A percentile compares a stretch with the other conserved stretches of the same genome.
These are phyloP conservation scores for Plenodomus biglobosus DNA, from an alignment of 2,329 filamentous ascomycete species.

Conservation along the genomic window DNA sequence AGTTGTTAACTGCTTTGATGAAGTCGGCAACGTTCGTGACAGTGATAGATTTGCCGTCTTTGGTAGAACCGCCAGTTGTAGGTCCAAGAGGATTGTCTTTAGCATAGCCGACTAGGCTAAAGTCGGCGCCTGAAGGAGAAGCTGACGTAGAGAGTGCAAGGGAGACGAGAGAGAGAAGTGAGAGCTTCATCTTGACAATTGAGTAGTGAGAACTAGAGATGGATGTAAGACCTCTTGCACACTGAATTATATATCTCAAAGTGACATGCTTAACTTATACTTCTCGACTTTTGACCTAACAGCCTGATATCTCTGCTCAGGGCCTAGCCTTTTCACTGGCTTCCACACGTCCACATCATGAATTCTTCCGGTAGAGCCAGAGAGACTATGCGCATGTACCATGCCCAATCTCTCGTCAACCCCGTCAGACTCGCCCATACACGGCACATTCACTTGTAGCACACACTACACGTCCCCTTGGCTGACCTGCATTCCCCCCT, in stretches of 20 bases:
- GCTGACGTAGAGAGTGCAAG: conserved; percentile 21
- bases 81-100: conserved; percentile 40
- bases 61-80: conserved; percentile 37
- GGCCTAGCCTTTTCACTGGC: neutral
- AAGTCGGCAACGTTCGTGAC: conserved; percentile 33
- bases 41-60: conserved; percentile 30
- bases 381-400: too few species aligned
- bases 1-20: conserved; percentile 29
- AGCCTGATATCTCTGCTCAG: neutral
- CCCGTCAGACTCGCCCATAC: neutral
- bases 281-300: neutral
- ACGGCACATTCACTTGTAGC: neutral
- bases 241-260: neutral
- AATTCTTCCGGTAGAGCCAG: conserved; percentile 17
- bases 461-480: neutral
- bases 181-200: conserved; percentile 31
- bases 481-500: conserved; percentile 9
- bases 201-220: neutral
- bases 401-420: neutral
- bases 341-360: neutral
- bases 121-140: conserved; percentile 23
- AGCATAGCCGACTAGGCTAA: conserved; percentile 34
- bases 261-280: conserved; percentile 3
- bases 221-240: neutral
- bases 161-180: conserved; percentile 20